Evolutionary conservation across 2,329 filamentous ascomycete species (phyloP).

Genomic region (Neocucurbitaria cava): DNA sequence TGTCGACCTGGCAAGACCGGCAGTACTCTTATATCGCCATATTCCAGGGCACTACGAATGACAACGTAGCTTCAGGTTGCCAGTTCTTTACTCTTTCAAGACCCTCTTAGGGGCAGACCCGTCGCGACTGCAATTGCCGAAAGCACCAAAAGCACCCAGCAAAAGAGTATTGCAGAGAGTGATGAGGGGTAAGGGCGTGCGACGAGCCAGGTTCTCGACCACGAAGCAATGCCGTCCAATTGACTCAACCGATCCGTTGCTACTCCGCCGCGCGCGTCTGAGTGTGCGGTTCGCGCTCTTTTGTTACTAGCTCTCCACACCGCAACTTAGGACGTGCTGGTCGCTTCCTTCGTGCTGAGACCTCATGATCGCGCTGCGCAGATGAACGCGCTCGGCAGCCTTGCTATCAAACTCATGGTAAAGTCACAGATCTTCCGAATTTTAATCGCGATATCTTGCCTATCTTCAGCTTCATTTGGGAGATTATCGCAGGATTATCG

Average conservation of each 20-base stretch:
- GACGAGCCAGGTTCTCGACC: neutral
- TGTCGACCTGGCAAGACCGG: neutral
- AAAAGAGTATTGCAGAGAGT: constrained; percentile 2
- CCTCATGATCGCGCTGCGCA: neutral
- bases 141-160: constrained; percentile 17
- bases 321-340: neutral
- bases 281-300: neutral
- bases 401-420: constrained; percentile 1
- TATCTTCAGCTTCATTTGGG: constrained; percentile 2
- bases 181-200: constrained; percentile 18
- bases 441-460: constrained; percentile 8
- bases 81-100: constrained; percentile 4
- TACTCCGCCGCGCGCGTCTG: constrained; percentile 1
- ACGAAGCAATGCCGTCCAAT: constrained; percentile 1
- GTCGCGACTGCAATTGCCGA: constrained; percentile 17
- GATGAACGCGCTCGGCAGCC: neutral
- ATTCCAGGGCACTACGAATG: neutral
- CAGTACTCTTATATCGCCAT: constrained; percentile 2
- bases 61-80: constrained; percentile 3
- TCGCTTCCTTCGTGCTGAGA: neutral
- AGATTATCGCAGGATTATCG: constrained; percentile 7
- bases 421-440: neutral
- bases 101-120: neutral
- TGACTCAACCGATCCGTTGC: neutral
- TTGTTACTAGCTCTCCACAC: neutral